Conservation (phyloP, 768 basidiomycete genomes). For the Podaxis sp. region DNA sequence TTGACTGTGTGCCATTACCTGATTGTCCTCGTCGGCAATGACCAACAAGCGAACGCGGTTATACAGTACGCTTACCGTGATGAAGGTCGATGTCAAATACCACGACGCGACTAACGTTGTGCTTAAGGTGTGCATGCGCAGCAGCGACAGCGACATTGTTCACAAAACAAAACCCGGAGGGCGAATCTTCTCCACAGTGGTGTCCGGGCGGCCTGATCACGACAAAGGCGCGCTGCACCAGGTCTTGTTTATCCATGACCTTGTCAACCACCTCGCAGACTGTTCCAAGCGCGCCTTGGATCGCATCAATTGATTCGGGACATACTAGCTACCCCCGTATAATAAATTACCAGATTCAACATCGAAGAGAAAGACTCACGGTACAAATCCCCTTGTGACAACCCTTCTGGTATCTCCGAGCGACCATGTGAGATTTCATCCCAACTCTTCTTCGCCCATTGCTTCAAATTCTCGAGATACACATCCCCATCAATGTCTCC, state of each 20-base stretch:
- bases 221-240: constrained; percentile 64
- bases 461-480: constrained; percentile 62
- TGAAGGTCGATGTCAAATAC: constrained; percentile 94
- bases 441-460: constrained; percentile 58
- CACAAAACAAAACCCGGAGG: constrained; percentile 93
- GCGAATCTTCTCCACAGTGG: constrained; percentile 89
- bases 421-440: constrained; percentile 60
- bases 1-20: constrained; percentile 95
- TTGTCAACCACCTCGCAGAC: constrained; percentile 87
- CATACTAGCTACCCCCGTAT: constrained; percentile 53
- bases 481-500: constrained; percentile 67
- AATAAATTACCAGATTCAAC: background rate
- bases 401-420: constrained; percentile 73
- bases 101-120: constrained; percentile 75
- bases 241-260: constrained; percentile 35
- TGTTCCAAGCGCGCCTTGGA: constrained; percentile 79
- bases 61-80: constrained; percentile 53
- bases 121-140: constrained; percentile 84
- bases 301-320: constrained; percentile 69
- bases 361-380: constrained; percentile 43
- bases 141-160: constrained; percentile 92
- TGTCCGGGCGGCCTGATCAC: constrained; percentile 90
- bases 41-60: background rate
- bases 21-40: constrained; percentile 4
- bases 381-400: constrained; percentile 82